phyloP scores from a whole-genome alignment of 495 filamentous ascomycete species.

The Aspergillus baeticus region DNA sequence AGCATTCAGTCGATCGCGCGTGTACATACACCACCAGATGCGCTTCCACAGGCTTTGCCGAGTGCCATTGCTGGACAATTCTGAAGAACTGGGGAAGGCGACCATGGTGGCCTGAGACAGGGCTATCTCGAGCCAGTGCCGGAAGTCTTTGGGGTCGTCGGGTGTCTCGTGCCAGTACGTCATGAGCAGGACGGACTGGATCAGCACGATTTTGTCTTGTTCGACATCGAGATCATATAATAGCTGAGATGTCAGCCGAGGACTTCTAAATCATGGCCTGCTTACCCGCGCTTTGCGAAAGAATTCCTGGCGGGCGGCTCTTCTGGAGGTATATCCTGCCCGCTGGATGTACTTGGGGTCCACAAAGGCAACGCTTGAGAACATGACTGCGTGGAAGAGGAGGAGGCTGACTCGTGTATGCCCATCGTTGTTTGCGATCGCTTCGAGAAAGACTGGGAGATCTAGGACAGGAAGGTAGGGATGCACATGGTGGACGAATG shows the following conservation, averaged over 20 bases:
- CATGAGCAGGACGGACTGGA: slow-evolving; percentile 70
- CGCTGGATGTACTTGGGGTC: slow-evolving; percentile 55
- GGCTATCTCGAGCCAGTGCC: slow-evolving; percentile 15
- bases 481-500: slow-evolving; percentile 68
- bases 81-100: slow-evolving; percentile 2
- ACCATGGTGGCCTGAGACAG: slow-evolving; percentile 8
- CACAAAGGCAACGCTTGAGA: slow-evolving; percentile 62
- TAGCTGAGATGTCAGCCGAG: slow-evolving; percentile 20
- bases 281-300: slow-evolving; percentile 59
- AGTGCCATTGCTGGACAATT: background rate
- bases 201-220: slow-evolving; percentile 61
- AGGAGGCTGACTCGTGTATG: slow-evolving; percentile 58
- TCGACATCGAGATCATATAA: slow-evolving; percentile 67
- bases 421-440: slow-evolving; percentile 48
- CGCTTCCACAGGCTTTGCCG: slow-evolving; percentile 7
- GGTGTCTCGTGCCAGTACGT: slow-evolving; percentile 78
- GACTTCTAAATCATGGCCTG: background rate
- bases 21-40: slow-evolving; percentile 16
- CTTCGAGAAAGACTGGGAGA: slow-evolving; percentile 56
- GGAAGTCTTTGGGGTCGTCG: slow-evolving; percentile 62
- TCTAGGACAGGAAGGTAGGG: slow-evolving; percentile 74
- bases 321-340: slow-evolving; percentile 60
- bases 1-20: slow-evolving; percentile 9
- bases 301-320: slow-evolving; percentile 63
- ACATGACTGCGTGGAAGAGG: slow-evolving; percentile 69